Conservation (phyloP, 345 rosid genomes). For the Nephelium lappaceum region DNA sequence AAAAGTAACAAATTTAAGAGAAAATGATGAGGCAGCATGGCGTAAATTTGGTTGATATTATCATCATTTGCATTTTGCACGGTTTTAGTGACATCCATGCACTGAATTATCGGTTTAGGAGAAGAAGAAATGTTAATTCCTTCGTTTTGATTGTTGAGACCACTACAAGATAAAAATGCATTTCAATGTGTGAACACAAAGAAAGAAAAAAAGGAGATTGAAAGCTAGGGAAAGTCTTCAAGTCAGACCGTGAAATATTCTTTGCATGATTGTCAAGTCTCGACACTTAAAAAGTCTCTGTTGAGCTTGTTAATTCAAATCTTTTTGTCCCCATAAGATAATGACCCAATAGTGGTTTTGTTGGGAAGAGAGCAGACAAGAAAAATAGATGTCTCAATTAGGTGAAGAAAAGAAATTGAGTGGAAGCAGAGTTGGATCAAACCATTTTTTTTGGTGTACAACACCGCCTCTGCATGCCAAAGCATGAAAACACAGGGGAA, state of each 20-base stretch:
- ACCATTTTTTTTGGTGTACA: not conserved
- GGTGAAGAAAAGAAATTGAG: not conserved
- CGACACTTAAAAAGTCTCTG: not conserved
- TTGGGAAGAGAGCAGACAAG: conserved; percentile 11
- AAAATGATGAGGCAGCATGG: no score
- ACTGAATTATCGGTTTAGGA: not conserved
- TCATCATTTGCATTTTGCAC: not conserved
- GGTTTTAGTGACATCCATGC: not conserved
- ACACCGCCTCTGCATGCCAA: not conserved
- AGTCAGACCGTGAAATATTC: not conserved
- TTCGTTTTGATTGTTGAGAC: not conserved
- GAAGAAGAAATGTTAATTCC: not conserved
- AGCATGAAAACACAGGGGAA: not conserved
- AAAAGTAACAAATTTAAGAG: not conserved
- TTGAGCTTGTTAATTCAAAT: not conserved
- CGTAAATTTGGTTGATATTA: no score
- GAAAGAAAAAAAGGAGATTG: not conserved
- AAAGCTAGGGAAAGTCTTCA: not conserved
- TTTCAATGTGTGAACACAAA: not conserved
- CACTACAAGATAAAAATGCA: not conserved
- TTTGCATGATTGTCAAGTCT: not conserved
- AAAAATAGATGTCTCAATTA: not conserved
- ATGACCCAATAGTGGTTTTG: not conserved
- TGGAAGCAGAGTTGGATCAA: conserved; percentile 7
- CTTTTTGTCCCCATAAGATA: conserved; percentile 17